Percentiles rank a stretch among this genome's conserved stretches.
Conservation (phyloP, 2,329 filamentous ascomycete genomes). For the Microdochium nivale region DNA sequence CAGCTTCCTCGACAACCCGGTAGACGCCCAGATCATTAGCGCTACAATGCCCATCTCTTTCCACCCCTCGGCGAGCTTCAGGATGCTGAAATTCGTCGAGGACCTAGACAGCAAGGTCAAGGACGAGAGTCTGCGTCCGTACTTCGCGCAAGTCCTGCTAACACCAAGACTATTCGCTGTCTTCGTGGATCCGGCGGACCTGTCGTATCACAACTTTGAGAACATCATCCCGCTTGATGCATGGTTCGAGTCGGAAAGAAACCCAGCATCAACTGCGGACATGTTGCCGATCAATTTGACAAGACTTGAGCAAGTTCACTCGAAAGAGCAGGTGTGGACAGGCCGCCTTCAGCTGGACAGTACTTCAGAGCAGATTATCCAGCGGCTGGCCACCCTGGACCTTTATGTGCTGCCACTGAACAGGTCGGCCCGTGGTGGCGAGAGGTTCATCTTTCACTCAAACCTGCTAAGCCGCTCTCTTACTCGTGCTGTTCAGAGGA, state of each 20-base stretch:
- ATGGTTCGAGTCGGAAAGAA: neutral
- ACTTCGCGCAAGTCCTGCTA: neutral
- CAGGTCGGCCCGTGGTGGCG: neutral
- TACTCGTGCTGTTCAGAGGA: neutral
- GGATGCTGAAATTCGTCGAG: neutral
- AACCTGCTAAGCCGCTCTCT: neutral
- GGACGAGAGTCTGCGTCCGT: neutral
- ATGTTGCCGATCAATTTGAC: neutral
- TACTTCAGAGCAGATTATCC: neutral
- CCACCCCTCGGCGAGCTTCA: neutral
- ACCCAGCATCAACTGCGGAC: neutral
- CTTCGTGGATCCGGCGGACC: neutral
- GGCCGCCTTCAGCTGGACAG: neutral
- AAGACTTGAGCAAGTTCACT: neutral
- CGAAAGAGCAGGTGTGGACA: neutral
- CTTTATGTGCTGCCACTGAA: neutral
- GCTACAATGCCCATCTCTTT: neutral
- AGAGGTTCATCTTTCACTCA: neutral
- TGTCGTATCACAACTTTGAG: neutral
- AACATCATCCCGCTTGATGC: neutral
- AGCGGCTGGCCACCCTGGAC: neutral
- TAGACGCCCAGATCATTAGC: neutral
- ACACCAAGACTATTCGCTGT: neutral
- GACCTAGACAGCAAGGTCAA: neutral
- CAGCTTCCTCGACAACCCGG: neutral